Conservation (phyloP, 495 filamentous ascomycete genomes). For the Neurospora sp. region DNA sequence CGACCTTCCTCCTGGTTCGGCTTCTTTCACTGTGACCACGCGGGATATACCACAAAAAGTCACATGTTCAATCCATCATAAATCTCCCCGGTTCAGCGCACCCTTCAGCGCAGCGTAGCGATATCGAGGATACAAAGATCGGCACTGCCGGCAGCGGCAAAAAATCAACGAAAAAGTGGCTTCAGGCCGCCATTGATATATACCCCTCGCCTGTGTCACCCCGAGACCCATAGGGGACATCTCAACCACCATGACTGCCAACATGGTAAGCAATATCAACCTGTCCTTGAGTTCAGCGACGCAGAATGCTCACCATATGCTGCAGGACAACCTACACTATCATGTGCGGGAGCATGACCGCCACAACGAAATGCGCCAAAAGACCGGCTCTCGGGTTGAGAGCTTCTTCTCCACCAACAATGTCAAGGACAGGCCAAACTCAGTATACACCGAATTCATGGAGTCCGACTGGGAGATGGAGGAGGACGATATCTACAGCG, state of each 20-base stretch:
- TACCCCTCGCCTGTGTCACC: not conserved
- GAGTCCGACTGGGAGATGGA: conserved; percentile 63
- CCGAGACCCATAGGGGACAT: not conserved
- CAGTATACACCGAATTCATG: conserved; percentile 59
- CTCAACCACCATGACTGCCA: conserved; percentile 17
- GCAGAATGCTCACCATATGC: conserved; percentile 7
- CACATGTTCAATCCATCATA: not conserved
- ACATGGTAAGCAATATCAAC: not conserved
- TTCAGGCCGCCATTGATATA: not conserved
- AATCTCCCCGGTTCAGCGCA: not conserved
- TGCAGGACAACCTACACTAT: conserved; percentile 16
- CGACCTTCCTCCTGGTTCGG: not conserved
- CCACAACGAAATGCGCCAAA: conserved; percentile 39
- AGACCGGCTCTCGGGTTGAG: conserved; percentile 27
- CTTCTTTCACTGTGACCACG: not conserved
- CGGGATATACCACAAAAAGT: not conserved
- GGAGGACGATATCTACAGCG: conserved; percentile 42
- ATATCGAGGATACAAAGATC: not conserved
- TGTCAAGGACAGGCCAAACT: conserved; percentile 42
- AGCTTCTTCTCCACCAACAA: conserved; percentile 34
- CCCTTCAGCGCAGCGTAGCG: not conserved
- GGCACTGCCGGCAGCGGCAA: not conserved
- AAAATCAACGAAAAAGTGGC: not conserved
- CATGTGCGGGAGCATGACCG: conserved; percentile 7
- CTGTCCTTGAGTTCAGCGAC: not conserved